Base-by-base conservation (phyloP, 352 stramenopile genomes). In the Pythium biforme region DNA sequence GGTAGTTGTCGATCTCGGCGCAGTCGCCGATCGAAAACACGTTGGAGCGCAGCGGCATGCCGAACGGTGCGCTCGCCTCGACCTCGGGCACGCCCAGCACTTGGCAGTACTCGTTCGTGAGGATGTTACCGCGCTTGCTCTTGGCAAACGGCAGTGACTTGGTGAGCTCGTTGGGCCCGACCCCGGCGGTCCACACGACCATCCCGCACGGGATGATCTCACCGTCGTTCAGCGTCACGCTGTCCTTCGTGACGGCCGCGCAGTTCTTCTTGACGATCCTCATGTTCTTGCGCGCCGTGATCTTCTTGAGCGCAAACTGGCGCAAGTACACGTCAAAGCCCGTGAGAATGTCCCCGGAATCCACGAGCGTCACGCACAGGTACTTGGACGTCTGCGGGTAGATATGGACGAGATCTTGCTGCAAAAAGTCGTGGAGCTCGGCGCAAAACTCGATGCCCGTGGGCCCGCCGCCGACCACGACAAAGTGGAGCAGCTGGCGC, bases 11-110 rank as follows among this genome's bases (percentile, higher is more conserved):
- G 64, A 90, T 91, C 48, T 94, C 82, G 26, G 94, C 94, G 52
- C 92, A 98, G 73, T 99, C 97, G 31, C 97, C 97, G 49, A 99
- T 89, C 0, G 95, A 97, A 71, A 97, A 99, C 11, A 99, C 83
- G 49, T 86, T 86, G n/a, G 81, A 91, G 46, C 69, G 68, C n/a
- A 81, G 59, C 6, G 81, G 78, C 73, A 93, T 82, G 10, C 81
- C 78, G 50, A 83, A 88, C 22, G 79, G 79, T 17, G 79, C 75
- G 22, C 69, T 68, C 17, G 73, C 37, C 60, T 90, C 80, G 27
- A 88, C 74, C 53, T 90, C 75, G 2, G 78, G 75, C 4, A 77
- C 72, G 14, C 81, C 83, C 12, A 88, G 43, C n/a, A 93, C 83
- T 48, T 91, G 83, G 26, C 83, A 93, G 59, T 88, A 90, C 51